Evolutionary conservation across 2,329 filamentous ascomycete genomes (phyloP), one percentile per base, ranked within the genome.

Genomic region (Mycosphaerella sp.): DNA sequence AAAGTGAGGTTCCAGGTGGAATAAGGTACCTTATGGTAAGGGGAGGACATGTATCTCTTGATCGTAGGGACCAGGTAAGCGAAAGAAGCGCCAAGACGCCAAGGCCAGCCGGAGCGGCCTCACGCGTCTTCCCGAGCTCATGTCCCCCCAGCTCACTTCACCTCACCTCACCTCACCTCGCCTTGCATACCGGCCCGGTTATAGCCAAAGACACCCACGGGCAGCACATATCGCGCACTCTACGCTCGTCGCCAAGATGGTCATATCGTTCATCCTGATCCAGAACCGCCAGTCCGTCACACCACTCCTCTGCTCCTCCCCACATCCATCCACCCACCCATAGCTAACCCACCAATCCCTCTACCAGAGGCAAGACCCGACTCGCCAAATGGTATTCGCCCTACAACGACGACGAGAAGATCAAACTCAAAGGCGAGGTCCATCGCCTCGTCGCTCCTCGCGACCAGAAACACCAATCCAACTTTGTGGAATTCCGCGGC

Each of bases 381-480:
- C 80, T 98, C 59, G 93, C 93, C 59, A 98, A 98, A 76, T 98
- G 91, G 91, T 98, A 98, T 77, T 88, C 87, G 61, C 91, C 93
- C 56, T 98, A 96, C 77, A 94, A 84, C 73, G 93, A 98, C 77
- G 91, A 97, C 71, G 89, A 98, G 71, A 98, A 98, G 77, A 88
- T 98, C 71, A 96, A 95, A 75, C 79, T 98, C 64, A 98, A 98
- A 73, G 93, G 93, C 79, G 93, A 98, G 85, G 87, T 97, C 64
- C 93, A 98, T 78, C 90, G 93, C 57, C 89, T 98, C 62, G 91
- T 98, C 55, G 93, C 93, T 0, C 93, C 93, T 6, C 87, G 93
- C 67, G 93, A 98, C 73, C 93, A 98, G 70, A 98, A 98, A 70
- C 95, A 98, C 77, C 93, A 98, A 71, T 95, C 89, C 74, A 98